A percentile compares a stretch with the other conserved stretches of the same genome.
Evolutionary conservation across 1,284 basidiomycete genomes (phyloP).

Genomic region (Boletus albobrunnescens): DNA sequence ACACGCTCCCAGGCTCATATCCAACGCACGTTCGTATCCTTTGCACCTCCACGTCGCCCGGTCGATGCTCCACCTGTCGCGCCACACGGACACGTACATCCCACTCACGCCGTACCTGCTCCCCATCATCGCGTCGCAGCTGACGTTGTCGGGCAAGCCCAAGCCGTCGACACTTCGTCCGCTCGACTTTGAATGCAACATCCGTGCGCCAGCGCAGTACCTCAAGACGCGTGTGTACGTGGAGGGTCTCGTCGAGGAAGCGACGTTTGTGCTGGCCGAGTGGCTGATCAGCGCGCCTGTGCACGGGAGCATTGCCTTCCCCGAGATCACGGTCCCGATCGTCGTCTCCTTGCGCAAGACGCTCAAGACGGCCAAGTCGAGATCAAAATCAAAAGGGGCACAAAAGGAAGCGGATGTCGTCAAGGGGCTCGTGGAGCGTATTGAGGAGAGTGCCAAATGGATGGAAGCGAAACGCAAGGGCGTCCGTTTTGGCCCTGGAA

Average conservation of each 20-base stretch:
- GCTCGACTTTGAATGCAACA: conserved; percentile 83
- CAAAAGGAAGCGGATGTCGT: conserved; percentile 58
- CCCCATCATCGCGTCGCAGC: conserved; percentile 79
- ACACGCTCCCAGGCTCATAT: conserved; percentile 62
- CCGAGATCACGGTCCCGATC: conserved; percentile 87
- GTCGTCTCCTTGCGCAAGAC: conserved; percentile 65
- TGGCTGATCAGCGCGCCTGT: conserved; percentile 64
- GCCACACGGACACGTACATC: conserved; percentile 83
- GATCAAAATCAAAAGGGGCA: conserved; percentile 23
- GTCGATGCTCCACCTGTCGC: conserved; percentile 68
- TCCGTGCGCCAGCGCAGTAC: conserved; percentile 88
- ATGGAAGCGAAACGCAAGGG: conserved; percentile 64
- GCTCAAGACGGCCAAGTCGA: conserved; percentile 57
- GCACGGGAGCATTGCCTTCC: conserved; percentile 85
- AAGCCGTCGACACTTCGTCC: conserved; percentile 89
- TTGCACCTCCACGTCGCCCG: conserved; percentile 74
- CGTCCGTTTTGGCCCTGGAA: conserved; percentile 72
- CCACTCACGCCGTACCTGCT: conserved; percentile 86
- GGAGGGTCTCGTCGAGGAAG: conserved; percentile 83
- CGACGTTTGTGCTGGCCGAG: conserved; percentile 75
- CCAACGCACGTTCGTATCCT: conserved; percentile 77
- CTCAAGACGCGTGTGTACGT: conserved; percentile 84
- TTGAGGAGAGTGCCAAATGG: conserved; percentile 82
- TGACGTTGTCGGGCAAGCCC: conserved; percentile 69
- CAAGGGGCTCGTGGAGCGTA: conserved; percentile 77